A percentile compares a stretch with the other conserved stretches of the same genome.
phyloP scores from a whole-genome alignment of 495 filamentous ascomycete species.

The Podospora pseudocomata region DNA sequence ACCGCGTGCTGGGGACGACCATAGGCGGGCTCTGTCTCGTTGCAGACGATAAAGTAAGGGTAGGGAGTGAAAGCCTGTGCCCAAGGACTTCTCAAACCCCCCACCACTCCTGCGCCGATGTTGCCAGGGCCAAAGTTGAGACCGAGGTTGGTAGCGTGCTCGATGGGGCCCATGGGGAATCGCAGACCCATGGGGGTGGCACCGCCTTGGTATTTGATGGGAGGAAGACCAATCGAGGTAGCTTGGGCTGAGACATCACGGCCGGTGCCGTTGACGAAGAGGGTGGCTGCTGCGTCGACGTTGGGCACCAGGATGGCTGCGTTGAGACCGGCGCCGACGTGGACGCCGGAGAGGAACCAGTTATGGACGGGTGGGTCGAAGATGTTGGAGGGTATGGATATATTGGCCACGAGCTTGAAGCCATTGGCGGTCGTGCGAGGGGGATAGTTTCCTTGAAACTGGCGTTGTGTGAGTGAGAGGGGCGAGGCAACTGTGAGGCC shows the following conservation, averaged over 20 bases:
- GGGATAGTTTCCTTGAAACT: not conserved
- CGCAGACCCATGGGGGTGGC: not conserved
- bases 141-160: not conserved
- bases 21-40: not conserved
- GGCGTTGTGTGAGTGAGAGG: not conserved
- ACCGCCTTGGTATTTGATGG: not conserved
- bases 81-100: not conserved
- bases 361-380: not conserved
- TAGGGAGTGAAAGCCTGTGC: not conserved
- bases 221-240: not conserved
- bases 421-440: not conserved
- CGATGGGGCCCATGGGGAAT: not conserved
- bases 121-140: not conserved
- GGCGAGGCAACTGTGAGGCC: not conserved
- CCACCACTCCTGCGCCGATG: not conserved
- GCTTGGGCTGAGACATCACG: not conserved
- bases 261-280: constrained; percentile 5
- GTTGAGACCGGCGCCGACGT: constrained; percentile 1
- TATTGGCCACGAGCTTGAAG: not conserved
- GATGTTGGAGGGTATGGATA: not conserved
- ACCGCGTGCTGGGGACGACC: not conserved
- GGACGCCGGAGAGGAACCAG: not conserved
- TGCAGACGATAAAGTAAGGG: not conserved
- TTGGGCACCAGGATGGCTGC: not conserved
- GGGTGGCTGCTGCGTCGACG: not conserved